Percentiles rank a stretch among this genome's conserved stretches.
Evolutionary conservation across 1,139 yeast species (phyloP).

Genomic region (Geotrichum siamense): DNA sequence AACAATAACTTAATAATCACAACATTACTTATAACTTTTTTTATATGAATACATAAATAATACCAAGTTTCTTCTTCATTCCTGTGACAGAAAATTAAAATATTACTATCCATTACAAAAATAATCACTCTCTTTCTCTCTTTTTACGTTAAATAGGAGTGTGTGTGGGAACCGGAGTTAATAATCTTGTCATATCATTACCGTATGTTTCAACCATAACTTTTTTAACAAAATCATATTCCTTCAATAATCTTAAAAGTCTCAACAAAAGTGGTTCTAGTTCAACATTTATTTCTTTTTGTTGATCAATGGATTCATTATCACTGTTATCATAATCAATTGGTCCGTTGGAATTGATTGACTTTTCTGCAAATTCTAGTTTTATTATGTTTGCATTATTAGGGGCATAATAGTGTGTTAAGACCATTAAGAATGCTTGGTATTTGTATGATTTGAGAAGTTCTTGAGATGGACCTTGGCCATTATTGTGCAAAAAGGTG

Average conservation of each 20-base stretch:
- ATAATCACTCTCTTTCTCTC: too few species aligned
- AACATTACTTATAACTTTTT: too few species aligned
- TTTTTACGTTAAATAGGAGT: too few species aligned
- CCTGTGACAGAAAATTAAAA: too few species aligned
- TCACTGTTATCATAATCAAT: neutral
- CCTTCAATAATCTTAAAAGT: slow-evolving; percentile 43
- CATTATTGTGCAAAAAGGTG: slow-evolving; percentile 73
- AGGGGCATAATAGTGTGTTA: slow-evolving; percentile 59
- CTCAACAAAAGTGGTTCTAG: slow-evolving; percentile 43
- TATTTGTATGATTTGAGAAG: slow-evolving; percentile 57
- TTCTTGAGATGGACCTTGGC: slow-evolving; percentile 71
- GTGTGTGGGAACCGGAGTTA: neutral
- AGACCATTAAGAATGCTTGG: slow-evolving; percentile 56
- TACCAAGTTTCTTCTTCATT: too few species aligned
- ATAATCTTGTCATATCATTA: neutral
- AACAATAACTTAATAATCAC: too few species aligned
- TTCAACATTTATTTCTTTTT: slow-evolving; percentile 3
- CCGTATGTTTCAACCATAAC: slow-evolving; percentile 34
- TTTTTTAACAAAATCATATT: slow-evolving; percentile 43
- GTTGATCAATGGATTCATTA: neutral
- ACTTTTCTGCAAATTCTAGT: slow-evolving; percentile 45
- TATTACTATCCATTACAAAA: too few species aligned
- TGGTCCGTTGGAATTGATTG: neutral
- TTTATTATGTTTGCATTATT: slow-evolving; percentile 22
- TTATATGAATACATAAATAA: too few species aligned